Evolutionary conservation across 345 rosid species (phyloP), one percentile per base, ranked within the genome.

Genomic region (Erysimum cheiranthoides): DNA sequence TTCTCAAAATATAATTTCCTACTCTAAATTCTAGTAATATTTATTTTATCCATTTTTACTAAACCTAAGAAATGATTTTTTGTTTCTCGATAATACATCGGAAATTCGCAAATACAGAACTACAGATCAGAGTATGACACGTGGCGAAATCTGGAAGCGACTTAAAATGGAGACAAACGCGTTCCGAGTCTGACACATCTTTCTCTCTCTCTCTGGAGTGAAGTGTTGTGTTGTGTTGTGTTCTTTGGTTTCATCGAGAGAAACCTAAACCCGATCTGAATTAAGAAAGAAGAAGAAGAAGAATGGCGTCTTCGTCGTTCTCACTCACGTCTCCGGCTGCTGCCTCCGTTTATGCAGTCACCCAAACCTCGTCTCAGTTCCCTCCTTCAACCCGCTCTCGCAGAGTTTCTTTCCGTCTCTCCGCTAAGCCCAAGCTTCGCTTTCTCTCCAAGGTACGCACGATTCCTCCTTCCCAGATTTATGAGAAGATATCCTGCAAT

Each of bases 371-470:
- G n/a, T 69, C 82, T 35, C 39, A 27, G 40, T 78, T 75, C 50
- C 77, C 80, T 64, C 74, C 16, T 68, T 73, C 50, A 58, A 42
- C 13, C 30, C 79, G 61, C 27, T 64, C 74, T 53, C 71, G 85
- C 66, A 74, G 56, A 34, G 73, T 84, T 54, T 82, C 85, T 40
- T 87, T 81, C 74, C 86, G 77, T 62, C 83, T 81, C 82, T 75
- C 90, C 38, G 45, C 81, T 6, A 78, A 52, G 39, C 82, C 86
- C 13, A 83, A 80, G 76, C 82, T 81, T 70, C 83, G 78, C 16
- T 77, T 88, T 61, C 77, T 79, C 68, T 46, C 86, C 73, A 81
- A 82, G 93, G 96, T 87, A 68, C 13, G 5, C n/a, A n/a, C 18
- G 10, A 18, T 30, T 21, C 72, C 40, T 6, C 8, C 6, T 6